These are phyloP conservation scores for Rehmannia glutinosa DNA, from an alignment of 257 asterid species.

Conservation along the genomic window DNA sequence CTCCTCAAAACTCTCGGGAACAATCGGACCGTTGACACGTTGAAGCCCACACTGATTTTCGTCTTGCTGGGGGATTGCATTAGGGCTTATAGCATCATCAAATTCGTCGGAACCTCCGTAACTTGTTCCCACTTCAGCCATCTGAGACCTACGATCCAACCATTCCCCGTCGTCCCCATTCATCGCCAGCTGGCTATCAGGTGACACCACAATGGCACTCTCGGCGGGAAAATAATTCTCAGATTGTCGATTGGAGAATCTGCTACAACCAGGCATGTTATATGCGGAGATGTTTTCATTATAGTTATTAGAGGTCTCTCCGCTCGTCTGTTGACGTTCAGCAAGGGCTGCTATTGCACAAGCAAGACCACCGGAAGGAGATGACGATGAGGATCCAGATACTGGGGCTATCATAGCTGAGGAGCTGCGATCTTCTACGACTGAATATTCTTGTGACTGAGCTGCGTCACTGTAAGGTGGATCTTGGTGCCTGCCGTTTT, in stretches of 20 bases:
- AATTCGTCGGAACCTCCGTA: conserved; percentile 59
- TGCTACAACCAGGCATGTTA: conserved; percentile 34
- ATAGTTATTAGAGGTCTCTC: conserved; percentile 52
- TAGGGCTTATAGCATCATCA: conserved; percentile 24
- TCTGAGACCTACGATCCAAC: conserved; percentile 28
- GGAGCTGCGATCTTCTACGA: conserved; percentile 37
- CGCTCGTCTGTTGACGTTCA: conserved; percentile 67
- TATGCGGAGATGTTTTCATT: conserved; percentile 30
- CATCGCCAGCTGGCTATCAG: conserved; percentile 46
- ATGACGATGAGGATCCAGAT: conserved; percentile 54
- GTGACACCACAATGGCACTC: conserved; percentile 27
- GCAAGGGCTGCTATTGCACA: conserved; percentile 94
- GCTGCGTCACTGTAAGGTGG: conserved; percentile 32
- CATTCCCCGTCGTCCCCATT: conserved; percentile 36
- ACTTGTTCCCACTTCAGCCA: conserved; percentile 60
- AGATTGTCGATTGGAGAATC: conserved; percentile 36
- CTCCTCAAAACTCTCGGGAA: conserved; percentile 93
- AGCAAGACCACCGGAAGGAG: conserved; percentile 91
- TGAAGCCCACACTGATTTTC: conserved; percentile 38
- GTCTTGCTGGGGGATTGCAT: conserved; percentile 30
- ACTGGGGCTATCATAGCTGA: conserved; percentile 21
- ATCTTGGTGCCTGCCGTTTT: conserved; percentile 52
- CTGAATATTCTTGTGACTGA: conserved; percentile 44
- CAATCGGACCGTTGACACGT: conserved; percentile 36
- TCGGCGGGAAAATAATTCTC: conserved; percentile 43